Evolutionary conservation across 1,284 basidiomycete species (phyloP), one percentile per base, ranked within the genome.

Genomic region (Sphagnurus paluster): DNA sequence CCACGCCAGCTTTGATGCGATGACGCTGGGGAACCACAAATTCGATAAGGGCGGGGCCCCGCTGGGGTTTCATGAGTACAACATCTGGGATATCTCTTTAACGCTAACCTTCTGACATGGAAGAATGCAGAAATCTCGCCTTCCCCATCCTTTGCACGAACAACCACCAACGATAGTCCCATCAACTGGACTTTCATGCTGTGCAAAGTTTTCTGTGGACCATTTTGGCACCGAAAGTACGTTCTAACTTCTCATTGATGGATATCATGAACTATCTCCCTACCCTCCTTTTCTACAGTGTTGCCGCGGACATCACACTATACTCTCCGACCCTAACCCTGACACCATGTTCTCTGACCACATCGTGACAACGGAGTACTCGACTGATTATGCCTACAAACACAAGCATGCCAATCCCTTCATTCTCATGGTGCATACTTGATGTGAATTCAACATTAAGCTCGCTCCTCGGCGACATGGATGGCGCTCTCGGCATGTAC

Each of bases 391-490:
- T 21, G 46, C 43, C 6, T 48, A 48, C 20, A 37, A 42, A 7
- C 46, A 48, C 17, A 41, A 48, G 24, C 9, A 42, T 17, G 46
- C 43, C 23, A 36, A 48, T 13, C 46, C 36, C 14, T 24, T 48
- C 17, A 43, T 48, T 25, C 36, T 32, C 5, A 48, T 48, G 46
- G 43, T 41, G 9, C 46, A 48, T 16, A 48, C 43, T 23, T 40
- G 46, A 14, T 48, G 43, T 17, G 21, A 36, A 1, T 35, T 48
- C 30, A 41, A 48, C 36, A 39, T 42, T 13, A 41, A 48, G 14
- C 46, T 48, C 10, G 46, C 20, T 47, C 10, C 46, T 47, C n/a
- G 46, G 46, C 26, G 39, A 47, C 33, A 47, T 47, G 46, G 34
- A 32, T 14, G 46, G 46, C 9, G 46, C 45, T 10, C 21, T 19